Evolutionary conservation across 2,329 filamentous ascomycete species (phyloP), one percentile per base, ranked within the genome.

Genomic region (Phoma sp.): DNA sequence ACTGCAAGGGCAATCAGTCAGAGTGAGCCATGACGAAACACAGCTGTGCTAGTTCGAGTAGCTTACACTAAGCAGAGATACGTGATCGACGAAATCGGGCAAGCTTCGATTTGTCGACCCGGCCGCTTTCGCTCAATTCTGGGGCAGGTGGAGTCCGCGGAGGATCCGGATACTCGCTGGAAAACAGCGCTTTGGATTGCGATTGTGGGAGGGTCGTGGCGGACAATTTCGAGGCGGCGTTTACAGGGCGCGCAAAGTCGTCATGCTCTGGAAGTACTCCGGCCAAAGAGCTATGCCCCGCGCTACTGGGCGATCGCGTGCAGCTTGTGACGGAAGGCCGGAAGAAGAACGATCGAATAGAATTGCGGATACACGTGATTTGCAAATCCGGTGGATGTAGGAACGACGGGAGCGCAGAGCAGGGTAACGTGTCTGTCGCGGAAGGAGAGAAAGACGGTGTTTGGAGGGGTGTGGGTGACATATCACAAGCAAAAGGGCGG

Each of bases 21-120:
- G 23, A 12, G 18, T 57, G 47, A 52, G 51, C 52, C 57, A 68
- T 65, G 62, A 64, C 59, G 62, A 60, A 59, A 64, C 39, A 47
- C 38, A 49, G 52, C 51, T 56, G 29, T 58, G 58, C 59, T 62
- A 57, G 55, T 53, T 47, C 30, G 54, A 46, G 48, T 53, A 59
- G 60, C 60, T 60, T 62, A 62, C 62, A 47, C 43, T 42, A 45
- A 37, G 47, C 49, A 51, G 34, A 28, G 60, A 53, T 47, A 40
- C 36, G 59, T 55, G 47, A 58, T 55, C 34, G 56, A 47, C 57
- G 54, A 56, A 56, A 57, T 62, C 56, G 56, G 58, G 26, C 43
- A 47, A 40, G 51, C 39, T 58, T 30, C 37, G 49, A 46, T 51
- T 42, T 47, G 56, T 61, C 46, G n/a, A 50, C 45, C 43, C 52